Conservation (phyloP, 164 flowering plant genomes). For the Nymphaea thermarum region DNA sequence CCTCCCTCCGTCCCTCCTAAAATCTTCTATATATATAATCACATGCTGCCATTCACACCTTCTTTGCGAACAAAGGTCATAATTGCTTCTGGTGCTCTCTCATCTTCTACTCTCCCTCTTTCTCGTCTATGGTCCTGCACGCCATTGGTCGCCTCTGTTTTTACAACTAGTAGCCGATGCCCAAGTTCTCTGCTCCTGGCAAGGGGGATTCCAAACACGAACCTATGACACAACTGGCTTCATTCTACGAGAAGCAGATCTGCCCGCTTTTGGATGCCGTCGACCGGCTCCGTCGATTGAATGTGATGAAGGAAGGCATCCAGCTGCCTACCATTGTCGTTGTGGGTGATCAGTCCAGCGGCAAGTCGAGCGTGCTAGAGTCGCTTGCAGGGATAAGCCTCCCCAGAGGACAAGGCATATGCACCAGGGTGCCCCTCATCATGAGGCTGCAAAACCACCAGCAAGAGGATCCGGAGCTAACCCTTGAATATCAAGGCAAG, state of each 20-base stretch:
- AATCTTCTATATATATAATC: too few species aligned
- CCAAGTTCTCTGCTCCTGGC: not conserved
- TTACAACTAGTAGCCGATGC: not conserved
- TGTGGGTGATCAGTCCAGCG: conserved; percentile 10
- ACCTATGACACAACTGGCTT: not conserved
- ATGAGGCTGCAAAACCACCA: conserved; percentile 5
- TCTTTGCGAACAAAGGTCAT: too few species aligned
- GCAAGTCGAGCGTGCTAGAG: conserved; percentile 12
- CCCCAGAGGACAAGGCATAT: conserved; percentile 11
- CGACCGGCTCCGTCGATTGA: conserved; percentile 4
- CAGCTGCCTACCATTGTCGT: conserved; percentile 11
- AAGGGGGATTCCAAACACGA: not conserved
- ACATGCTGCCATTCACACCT: too few species aligned
- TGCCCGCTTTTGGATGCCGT: conserved; percentile 8
- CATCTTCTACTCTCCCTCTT: not conserved
- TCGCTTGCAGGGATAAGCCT: conserved; percentile 10
- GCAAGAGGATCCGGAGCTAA: not conserved
- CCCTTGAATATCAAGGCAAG: conserved; percentile 14
- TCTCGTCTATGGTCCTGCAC: not conserved
- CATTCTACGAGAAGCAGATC: conserved; percentile 4
- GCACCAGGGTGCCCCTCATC: conserved; percentile 13
- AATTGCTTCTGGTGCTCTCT: too few species aligned
- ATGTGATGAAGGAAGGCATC: conserved; percentile 12
- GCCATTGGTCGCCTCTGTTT: not conserved
- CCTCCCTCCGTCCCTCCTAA: too few species aligned